Evolutionary conservation across 2,329 filamentous ascomycete species (phyloP), one percentile per base, ranked within the genome.

Genomic region (Sclerotinia subarctica): DNA sequence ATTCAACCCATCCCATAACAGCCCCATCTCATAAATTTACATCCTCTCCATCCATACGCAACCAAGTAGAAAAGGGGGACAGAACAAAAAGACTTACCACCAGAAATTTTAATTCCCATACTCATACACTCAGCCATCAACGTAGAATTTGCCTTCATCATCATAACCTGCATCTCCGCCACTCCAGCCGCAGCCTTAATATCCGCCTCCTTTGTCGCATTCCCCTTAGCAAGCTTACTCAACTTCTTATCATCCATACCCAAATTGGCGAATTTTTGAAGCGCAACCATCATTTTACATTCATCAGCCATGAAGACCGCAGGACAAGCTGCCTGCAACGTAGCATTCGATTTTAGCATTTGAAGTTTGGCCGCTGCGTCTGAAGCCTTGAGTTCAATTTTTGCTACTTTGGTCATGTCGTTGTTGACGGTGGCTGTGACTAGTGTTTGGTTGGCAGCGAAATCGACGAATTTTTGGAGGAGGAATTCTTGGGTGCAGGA

Each of bases 171-270:
- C 29, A 75, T 71, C 3, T 74, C 71, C 1, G 73, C 75, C 6
- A 73, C 67, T n/a, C 76, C 71, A 1, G 78, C 78, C 71, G 80
- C 78, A 60, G 77, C 75, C 74, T 81, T 77, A 73, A 81, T 76
- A 35, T 74, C 72, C 13, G 74, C 77, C 8, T 77, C 75, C 69
- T 76, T 76, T 51, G 79, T 80, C 42, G 78, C 74, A 70, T 81
- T 79, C 72, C 76, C 76, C 38, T 78, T 70, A 57, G 77, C 76
- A 52, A 75, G 68, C 63, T 74, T 64, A 38, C 75, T 73, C 3
- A 81, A 76, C 68, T 74, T 72, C 46, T 78, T 80, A 6, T 74
- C 69, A 74, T 81, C 80, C 72, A 72, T 70, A 15, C 78, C 78
- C 5, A 80, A 70, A 51, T 75, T 71, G 53, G 78, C 72, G 51